phyloP scores from a whole-genome alignment of 2,329 filamentous ascomycete genomes.

The Blastomyces gilchristii region DNA sequence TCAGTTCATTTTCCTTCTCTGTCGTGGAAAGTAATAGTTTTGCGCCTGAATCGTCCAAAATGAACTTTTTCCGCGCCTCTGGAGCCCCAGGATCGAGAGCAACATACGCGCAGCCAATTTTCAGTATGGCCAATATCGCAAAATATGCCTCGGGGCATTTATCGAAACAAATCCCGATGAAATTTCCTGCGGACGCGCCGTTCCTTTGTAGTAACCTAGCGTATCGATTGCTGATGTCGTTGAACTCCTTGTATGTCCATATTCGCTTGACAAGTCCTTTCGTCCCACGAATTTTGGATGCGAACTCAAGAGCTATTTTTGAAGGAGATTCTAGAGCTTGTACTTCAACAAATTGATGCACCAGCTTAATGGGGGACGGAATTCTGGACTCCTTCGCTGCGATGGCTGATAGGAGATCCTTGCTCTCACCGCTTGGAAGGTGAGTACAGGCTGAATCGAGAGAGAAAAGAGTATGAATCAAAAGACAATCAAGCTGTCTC shows the following conservation, averaged over 20 bases:
- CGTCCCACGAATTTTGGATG: conserved; percentile 44
- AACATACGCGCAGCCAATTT: conserved; percentile 70
- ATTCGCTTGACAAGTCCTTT: conserved; percentile 35
- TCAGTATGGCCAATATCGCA: conserved; percentile 69
- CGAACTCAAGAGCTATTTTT: conserved; percentile 65
- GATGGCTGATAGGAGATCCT: conserved; percentile 48
- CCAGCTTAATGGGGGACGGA: conserved; percentile 46
- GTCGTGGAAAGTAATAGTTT: conserved; percentile 51
- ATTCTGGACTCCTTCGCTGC: conserved; percentile 52
- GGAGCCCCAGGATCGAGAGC: conserved; percentile 70
- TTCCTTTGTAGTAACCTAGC: conserved; percentile 51
- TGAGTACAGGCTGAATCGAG: conserved; percentile 35
- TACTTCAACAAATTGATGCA: conserved; percentile 70
- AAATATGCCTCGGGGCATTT: conserved; percentile 81
- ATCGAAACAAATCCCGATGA: conserved; percentile 69
- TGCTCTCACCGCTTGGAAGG: conserved; percentile 23
- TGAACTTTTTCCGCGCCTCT: conserved; percentile 62
- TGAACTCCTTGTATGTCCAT: conserved; percentile 68
- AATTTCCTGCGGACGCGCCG: conserved; percentile 45
- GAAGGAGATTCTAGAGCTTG: conserved; percentile 48
- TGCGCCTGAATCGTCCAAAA: conserved; percentile 61
- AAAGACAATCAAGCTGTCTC: conserved; percentile 57
- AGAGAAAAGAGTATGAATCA: conserved; percentile 49
- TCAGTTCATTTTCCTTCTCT: conserved; percentile 33
- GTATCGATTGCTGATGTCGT: conserved; percentile 61